Conservation (phyloP, 768 basidiomycete genomes). For the Amanita polypyramis region DNA sequence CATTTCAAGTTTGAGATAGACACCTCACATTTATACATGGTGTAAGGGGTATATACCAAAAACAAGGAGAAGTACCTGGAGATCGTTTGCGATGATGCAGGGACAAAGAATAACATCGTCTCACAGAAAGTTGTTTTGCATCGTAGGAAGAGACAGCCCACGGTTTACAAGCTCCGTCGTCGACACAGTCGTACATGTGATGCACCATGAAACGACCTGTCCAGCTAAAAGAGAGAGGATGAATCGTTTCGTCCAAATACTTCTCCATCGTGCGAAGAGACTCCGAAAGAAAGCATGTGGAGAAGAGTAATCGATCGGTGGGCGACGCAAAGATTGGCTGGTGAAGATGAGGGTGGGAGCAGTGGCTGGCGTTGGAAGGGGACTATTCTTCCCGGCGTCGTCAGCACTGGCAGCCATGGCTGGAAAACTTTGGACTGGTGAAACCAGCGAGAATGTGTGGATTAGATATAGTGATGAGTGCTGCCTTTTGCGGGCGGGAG, state of each 20-base stretch:
- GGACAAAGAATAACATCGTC: conserved; percentile 16
- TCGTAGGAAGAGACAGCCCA: conserved; percentile 68
- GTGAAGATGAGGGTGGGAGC: neutral
- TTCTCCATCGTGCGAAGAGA: conserved; percentile 50
- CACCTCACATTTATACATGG: conserved; percentile 71
- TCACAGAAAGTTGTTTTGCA: conserved; percentile 78
- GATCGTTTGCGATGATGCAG: neutral
- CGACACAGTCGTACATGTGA: conserved; percentile 81
- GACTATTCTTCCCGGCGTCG: too few species aligned
- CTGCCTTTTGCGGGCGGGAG: too few species aligned
- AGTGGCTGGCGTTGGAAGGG: neutral
- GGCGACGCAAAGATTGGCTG: conserved; percentile 22
- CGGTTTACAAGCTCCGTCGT: conserved; percentile 66
- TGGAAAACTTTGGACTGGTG: too few species aligned
- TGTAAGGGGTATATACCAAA: conserved; percentile 78
- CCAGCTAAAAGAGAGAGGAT: conserved; percentile 61
- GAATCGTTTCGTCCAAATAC: conserved; percentile 74
- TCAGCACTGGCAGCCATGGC: too few species aligned
- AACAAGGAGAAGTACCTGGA: conserved; percentile 71
- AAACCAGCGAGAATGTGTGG: too few species aligned
- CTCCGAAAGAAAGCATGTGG: conserved; percentile 39
- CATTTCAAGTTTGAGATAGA: neutral
- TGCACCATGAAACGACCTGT: conserved; percentile 78
- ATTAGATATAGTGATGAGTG: too few species aligned
- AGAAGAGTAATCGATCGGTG: conserved; percentile 60